Conservation (phyloP, 208 protist species). For the Trichomonas gallinae region DNA sequence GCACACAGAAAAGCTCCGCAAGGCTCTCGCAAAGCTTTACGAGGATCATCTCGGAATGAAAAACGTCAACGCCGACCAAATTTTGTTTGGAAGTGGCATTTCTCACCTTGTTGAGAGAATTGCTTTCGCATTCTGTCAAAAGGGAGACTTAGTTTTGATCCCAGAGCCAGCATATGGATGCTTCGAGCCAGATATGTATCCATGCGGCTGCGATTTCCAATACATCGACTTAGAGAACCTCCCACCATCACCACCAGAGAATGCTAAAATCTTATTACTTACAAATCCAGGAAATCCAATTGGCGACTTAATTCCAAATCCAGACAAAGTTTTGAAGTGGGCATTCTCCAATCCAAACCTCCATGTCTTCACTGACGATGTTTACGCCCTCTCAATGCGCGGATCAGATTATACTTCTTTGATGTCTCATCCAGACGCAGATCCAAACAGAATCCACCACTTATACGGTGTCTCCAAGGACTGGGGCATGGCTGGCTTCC, state of each 20-base stretch:
- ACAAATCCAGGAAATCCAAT: slow-evolving; percentile 17
- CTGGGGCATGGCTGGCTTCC: neutral
- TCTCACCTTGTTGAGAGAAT: neutral
- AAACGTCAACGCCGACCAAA: neutral
- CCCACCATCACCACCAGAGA: neutral
- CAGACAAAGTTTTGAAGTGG: neutral
- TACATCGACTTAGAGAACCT: neutral
- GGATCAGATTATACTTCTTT: neutral
- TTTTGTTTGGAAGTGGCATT: neutral
- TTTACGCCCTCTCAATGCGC: neutral
- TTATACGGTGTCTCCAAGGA: neutral
- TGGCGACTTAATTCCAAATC: neutral
- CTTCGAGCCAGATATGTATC: neutral
- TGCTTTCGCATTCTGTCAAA: neutral
- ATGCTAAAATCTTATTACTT: neutral
- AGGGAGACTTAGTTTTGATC: neutral
- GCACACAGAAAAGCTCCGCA: neutral
- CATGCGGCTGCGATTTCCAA: neutral
- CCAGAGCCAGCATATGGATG: neutral
- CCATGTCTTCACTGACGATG: neutral
- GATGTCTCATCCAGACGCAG: neutral
- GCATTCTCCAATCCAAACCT: neutral
- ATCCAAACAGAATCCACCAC: neutral
- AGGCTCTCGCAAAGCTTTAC: neutral
- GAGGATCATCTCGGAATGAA: neutral